phyloP scores from a whole-genome alignment of 192 early-diverging fungal species.

The Backusella tuberculispora region DNA sequence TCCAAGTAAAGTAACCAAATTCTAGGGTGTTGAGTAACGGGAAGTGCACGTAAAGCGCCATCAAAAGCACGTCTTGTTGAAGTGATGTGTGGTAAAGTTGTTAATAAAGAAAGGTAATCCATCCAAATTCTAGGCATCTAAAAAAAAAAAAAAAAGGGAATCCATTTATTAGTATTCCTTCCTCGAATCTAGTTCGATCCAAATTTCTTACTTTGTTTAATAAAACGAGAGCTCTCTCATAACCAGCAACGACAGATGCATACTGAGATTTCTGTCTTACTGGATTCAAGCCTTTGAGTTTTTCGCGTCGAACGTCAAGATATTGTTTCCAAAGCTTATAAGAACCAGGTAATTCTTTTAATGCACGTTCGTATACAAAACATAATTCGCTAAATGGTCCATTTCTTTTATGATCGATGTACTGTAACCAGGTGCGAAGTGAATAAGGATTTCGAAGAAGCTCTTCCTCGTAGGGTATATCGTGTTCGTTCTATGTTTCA shows the following conservation, averaged over 20 bases:
- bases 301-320: constrained; percentile 65
- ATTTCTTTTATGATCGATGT: constrained; percentile 83
- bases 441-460: constrained; percentile 67
- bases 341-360: constrained; percentile 86
- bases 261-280: constrained; percentile 63
- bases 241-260: constrained; percentile 72
- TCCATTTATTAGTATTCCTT: not conserved
- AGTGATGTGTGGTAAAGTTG: constrained; percentile 71
- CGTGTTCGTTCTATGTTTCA: constrained; percentile 52
- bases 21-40: constrained; percentile 90
- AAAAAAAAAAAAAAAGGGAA: constrained; percentile 3
- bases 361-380: constrained; percentile 87
- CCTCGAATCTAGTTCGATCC: not conserved
- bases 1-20: constrained; percentile 88
- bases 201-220: constrained; percentile 73
- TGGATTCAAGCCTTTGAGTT: constrained; percentile 55
- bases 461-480: constrained; percentile 73
- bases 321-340: constrained; percentile 97
- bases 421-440: constrained; percentile 85
- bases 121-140: constrained; percentile 95
- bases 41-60: constrained; percentile 83
- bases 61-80: constrained; percentile 87
- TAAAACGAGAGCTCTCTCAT: constrained; percentile 85
- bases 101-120: constrained; percentile 71
- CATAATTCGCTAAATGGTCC: constrained; percentile 50